Percentiles rank a stretch among this genome's conserved stretches.
Evolutionary conservation across 495 filamentous ascomycete genomes (phyloP).

Genomic region (Neurospora sp.): DNA sequence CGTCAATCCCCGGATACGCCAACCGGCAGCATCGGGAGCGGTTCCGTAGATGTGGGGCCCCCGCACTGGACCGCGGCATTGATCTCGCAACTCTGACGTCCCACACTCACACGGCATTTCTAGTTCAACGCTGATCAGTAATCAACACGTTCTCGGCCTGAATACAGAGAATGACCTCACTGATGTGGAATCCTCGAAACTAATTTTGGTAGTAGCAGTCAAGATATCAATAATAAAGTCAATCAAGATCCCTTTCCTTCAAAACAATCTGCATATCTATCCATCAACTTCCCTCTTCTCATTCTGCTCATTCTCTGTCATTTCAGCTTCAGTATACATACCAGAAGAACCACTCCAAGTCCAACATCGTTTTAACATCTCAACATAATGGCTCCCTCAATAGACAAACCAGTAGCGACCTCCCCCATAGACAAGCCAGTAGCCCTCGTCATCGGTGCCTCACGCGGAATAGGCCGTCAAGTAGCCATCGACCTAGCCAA

Average conservation of each 20-base stretch:
- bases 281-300: neutral
- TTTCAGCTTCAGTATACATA: neutral
- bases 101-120: neutral
- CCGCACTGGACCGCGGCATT: neutral
- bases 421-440: constrained; percentile 27
- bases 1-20: neutral
- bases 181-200: neutral
- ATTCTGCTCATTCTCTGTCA: neutral
- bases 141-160: neutral
- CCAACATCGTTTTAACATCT: neutral
- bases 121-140: neutral
- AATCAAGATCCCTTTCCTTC: neutral
- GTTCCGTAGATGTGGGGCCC: neutral
- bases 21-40: neutral
- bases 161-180: neutral
- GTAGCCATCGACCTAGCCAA: constrained; percentile 65
- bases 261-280: neutral
- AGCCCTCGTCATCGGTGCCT: constrained; percentile 64
- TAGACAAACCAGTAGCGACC: neutral
- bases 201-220: neutral
- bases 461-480: constrained; percentile 69
- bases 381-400: neutral
- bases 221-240: neutral
- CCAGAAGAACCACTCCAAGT: neutral
- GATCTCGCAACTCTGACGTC: neutral